Conservation (phyloP, 2,329 filamentous ascomycete species). For the Hypoxylon sp. region DNA sequence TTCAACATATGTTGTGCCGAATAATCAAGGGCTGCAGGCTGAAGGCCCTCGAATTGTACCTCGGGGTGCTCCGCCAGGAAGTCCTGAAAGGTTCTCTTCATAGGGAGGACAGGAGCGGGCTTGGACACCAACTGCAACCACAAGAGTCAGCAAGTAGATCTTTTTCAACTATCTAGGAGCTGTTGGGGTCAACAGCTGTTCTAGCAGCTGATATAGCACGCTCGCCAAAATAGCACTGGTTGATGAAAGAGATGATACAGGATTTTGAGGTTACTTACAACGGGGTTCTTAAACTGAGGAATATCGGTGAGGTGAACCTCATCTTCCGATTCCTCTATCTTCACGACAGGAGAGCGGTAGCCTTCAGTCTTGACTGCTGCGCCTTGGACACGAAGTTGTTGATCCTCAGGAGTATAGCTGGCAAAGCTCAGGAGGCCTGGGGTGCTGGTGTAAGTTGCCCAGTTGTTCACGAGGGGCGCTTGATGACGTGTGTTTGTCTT, state of each 20-base stretch:
- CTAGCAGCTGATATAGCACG: not conserved
- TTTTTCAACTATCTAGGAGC: not conserved
- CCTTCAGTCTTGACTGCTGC: not conserved
- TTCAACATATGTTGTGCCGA: slow-evolving; percentile 28
- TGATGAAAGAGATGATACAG: not conserved
- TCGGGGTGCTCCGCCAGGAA: slow-evolving; percentile 44
- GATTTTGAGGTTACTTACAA: slow-evolving; percentile 18
- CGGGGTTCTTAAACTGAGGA: slow-evolving; percentile 10
- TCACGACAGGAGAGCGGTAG: not conserved
- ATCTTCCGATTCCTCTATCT: not conserved
- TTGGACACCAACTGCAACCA: not conserved
- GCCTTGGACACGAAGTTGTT: not conserved
- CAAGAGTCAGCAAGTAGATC: slow-evolving; percentile 5
- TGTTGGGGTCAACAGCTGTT: not conserved
- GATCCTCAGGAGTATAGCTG: not conserved
- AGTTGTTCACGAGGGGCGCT: not conserved
- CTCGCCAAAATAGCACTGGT: not conserved
- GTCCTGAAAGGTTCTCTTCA: slow-evolving; percentile 38
- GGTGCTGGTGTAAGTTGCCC: not conserved
- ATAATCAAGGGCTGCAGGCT: slow-evolving; percentile 16
- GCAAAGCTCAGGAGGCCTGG: not conserved
- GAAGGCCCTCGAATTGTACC: slow-evolving; percentile 33
- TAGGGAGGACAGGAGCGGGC: not conserved
- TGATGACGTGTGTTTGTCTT: not conserved
- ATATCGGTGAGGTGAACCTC: not conserved